Conservation (phyloP, 345 rosid species). For the Jatropha curcas region DNA sequence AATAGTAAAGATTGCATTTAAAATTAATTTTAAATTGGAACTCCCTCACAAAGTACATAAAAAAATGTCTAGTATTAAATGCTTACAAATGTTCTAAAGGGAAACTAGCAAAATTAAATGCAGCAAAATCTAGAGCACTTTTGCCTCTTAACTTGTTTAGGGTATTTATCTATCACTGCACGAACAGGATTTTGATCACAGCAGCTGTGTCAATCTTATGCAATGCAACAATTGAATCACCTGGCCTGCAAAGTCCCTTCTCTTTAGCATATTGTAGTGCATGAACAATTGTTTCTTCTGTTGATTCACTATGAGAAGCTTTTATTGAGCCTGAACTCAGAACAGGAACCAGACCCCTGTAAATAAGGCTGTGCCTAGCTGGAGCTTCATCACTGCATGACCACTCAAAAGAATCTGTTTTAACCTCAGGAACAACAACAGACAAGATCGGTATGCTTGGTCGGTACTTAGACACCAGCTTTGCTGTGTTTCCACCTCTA, state of each 20-base stretch:
- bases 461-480: constrained; percentile 39
- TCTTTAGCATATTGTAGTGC: constrained; percentile 24
- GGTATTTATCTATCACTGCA: constrained; percentile 5
- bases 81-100: neutral
- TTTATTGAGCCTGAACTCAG: constrained; percentile 19
- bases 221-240: constrained; percentile 40
- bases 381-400: constrained; percentile 35
- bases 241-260: constrained; percentile 33
- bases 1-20: neutral
- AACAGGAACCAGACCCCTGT: constrained; percentile 34
- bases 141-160: neutral
- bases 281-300: constrained; percentile 26
- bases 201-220: constrained; percentile 29
- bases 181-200: constrained; percentile 32
- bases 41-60: too few relatives aligned
- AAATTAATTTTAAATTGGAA: neutral
- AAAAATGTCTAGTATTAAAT: too few relatives aligned
- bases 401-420: constrained; percentile 34
- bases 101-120: neutral
- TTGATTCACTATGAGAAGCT: constrained; percentile 25
- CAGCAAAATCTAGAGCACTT: constrained; percentile 5
- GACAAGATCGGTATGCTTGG: constrained; percentile 35
- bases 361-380: constrained; percentile 41
- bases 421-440: constrained; percentile 34
- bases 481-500: constrained; percentile 38